These are phyloP conservation scores for Moesziomyces sp. DNA, from an alignment of 1,284 basidiomycete genomes.

Conservation along the genomic window DNA sequence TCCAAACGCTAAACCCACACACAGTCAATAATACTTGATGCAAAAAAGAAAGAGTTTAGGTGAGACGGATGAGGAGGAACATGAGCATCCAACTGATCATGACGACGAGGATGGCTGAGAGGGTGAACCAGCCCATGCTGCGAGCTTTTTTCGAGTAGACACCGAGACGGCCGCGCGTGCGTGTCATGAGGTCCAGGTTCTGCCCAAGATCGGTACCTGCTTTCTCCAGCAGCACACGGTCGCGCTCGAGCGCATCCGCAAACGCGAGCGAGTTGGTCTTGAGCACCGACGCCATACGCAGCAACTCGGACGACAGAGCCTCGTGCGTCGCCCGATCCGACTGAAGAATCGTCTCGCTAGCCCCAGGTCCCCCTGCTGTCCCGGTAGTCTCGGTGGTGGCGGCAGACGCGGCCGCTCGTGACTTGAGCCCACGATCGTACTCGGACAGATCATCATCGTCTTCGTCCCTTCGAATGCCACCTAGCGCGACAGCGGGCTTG, in stretches of 20 bases:
- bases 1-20: background rate
- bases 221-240: conserved; percentile 61
- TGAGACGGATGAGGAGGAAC: conserved; percentile 65
- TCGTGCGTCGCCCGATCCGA: conserved; percentile 60
- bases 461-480: conserved; percentile 5
- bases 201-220: conserved; percentile 49
- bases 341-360: conserved; percentile 44
- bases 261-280: conserved; percentile 62
- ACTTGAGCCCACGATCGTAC: conserved; percentile 17
- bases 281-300: conserved; percentile 64
- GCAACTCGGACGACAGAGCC: conserved; percentile 62
- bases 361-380: background rate
- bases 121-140: conserved; percentile 66
- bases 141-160: conserved; percentile 61
- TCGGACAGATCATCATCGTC: conserved; percentile 19
- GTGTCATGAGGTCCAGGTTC: conserved; percentile 65
- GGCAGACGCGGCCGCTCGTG: background rate
- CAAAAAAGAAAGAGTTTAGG: conserved; percentile 19
- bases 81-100: conserved; percentile 63
- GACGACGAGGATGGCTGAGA: conserved; percentile 56
- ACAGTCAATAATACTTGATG: background rate
- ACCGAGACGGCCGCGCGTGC: conserved; percentile 63
- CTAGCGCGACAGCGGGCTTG: conserved; percentile 3
- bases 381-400: background rate
- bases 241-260: conserved; percentile 62